Evolutionary conservation across 495 filamentous ascomycete genomes (phyloP).

Genomic region (Cryomyces minteri): DNA sequence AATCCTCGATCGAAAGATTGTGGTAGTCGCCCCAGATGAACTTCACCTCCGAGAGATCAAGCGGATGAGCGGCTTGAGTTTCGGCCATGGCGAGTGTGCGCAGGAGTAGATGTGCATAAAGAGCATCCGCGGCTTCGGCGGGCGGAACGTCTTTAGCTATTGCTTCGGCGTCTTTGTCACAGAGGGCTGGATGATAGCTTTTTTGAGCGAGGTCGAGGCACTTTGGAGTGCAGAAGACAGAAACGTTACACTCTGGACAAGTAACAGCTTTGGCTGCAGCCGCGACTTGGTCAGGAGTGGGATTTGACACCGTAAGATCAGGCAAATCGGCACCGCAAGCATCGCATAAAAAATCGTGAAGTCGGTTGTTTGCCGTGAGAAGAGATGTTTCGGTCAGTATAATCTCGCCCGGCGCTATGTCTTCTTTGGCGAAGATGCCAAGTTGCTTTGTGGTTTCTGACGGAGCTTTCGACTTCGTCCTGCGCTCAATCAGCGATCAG

Average conservation of each 20-base stretch:
- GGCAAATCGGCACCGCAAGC: slow-evolving; percentile 66
- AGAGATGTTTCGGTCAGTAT: slow-evolving; percentile 64
- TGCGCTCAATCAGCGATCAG: too few species aligned
- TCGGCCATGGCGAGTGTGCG: slow-evolving; percentile 73
- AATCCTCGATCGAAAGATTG: slow-evolving; percentile 3
- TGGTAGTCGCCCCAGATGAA: slow-evolving; percentile 87
- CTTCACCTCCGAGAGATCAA: slow-evolving; percentile 68
- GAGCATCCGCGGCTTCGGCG: slow-evolving; percentile 48
- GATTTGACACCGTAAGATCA: slow-evolving; percentile 27
- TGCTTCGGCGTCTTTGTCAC: slow-evolving; percentile 58
- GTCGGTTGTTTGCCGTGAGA: slow-evolving; percentile 63
- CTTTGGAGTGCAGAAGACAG: slow-evolving; percentile 62
- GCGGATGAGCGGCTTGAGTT: slow-evolving; percentile 64
- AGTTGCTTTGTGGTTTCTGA: slow-evolving; percentile 34
- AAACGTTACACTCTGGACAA: slow-evolving; percentile 64
- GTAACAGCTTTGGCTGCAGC: slow-evolving; percentile 14
- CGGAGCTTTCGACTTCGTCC: slow-evolving; percentile 3
- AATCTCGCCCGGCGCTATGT: slow-evolving; percentile 58
- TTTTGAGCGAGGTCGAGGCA: slow-evolving; percentile 56
- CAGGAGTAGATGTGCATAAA: slow-evolving; percentile 37
- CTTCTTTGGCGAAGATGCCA: slow-evolving; percentile 71
- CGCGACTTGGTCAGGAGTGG: slow-evolving; percentile 20
- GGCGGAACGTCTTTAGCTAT: slow-evolving; percentile 63
- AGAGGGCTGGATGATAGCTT: slow-evolving; percentile 72
- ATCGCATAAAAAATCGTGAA: slow-evolving; percentile 68